A percentile compares a stretch with the other conserved stretches of the same genome.
Conservation (phyloP, 2,329 filamentous ascomycete genomes). For the Penicillium paneum region DNA sequence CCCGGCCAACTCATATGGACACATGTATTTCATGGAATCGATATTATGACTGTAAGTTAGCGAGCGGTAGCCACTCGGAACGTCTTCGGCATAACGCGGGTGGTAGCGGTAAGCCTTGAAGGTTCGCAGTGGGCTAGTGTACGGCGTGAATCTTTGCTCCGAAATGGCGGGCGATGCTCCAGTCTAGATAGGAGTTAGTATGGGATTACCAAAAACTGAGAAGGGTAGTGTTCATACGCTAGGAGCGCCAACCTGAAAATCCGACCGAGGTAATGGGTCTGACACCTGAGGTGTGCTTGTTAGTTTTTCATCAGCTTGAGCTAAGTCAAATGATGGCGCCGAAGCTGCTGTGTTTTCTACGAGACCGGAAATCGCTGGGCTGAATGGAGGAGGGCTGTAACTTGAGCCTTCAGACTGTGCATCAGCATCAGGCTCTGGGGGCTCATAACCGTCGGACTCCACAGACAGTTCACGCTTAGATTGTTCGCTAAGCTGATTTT, state of each 20-base stretch:
- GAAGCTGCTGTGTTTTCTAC: conserved; percentile 25
- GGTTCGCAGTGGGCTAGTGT: conserved; percentile 75
- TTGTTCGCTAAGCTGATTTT: not conserved
- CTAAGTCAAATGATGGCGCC: conserved; percentile 21
- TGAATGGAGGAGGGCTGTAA: conserved; percentile 43
- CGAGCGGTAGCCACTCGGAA: conserved; percentile 77
- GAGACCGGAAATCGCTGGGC: conserved; percentile 37
- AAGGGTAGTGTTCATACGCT: conserved; percentile 32
- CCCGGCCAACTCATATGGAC: conserved; percentile 69
- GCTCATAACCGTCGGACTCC: conserved; percentile 56
- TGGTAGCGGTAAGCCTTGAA: conserved; percentile 93
- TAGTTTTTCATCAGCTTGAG: conserved; percentile 31
- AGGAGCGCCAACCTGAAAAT: conserved; percentile 29
- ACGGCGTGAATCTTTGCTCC: conserved; percentile 56
- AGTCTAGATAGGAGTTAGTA: conserved; percentile 33
- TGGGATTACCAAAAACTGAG: conserved; percentile 8
- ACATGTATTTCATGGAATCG: conserved; percentile 69
- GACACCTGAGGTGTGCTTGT: conserved; percentile 31
- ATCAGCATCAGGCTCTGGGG: conserved; percentile 44
- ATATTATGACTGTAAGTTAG: conserved; percentile 93
- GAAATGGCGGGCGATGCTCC: conserved; percentile 16
- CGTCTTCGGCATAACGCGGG: conserved; percentile 65
- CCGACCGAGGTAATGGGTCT: conserved; percentile 18
- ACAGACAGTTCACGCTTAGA: conserved; percentile 30
- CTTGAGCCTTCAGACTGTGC: conserved; percentile 26